These are phyloP conservation scores for Cicer judaicum DNA, from an alignment of 306 rosid genomes.

Conservation along the genomic window DNA sequence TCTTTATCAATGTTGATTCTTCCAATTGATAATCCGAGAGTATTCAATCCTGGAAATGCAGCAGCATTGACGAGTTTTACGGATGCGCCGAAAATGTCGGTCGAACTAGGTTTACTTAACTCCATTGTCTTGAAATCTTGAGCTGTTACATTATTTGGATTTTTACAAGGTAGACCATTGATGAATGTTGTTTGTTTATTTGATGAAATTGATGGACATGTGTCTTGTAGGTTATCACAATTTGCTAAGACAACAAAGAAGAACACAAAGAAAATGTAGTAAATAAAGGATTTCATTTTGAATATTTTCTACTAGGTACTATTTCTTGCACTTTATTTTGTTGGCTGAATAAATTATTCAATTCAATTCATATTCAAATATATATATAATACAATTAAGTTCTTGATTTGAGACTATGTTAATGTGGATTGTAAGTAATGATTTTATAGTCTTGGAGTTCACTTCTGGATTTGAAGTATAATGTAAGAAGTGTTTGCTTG, in stretches of 20 bases:
- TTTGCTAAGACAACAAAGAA: constrained; percentile 53
- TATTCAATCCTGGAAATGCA: constrained; percentile 71
- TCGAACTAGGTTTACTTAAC: constrained; percentile 47
- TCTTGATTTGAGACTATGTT: constrained; percentile 36
- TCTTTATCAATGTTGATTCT: constrained; percentile 59
- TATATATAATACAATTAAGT: not conserved
- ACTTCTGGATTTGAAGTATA: constrained; percentile 67
- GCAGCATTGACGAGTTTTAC: constrained; percentile 60
- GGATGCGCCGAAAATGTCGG: constrained; percentile 53
- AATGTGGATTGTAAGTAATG: constrained; percentile 58
- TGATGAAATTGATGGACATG: constrained; percentile 63
- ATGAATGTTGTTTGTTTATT: constrained; percentile 59
- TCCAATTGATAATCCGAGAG: constrained; percentile 79
- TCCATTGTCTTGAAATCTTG: constrained; percentile 66
- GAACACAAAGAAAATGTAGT: constrained; percentile 38
- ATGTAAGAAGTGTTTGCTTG: constrained; percentile 66
- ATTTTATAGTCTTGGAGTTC: constrained; percentile 62
- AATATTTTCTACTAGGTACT: constrained; percentile 23
- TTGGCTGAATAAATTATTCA: constrained; percentile 36
- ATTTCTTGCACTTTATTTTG: constrained; percentile 20
- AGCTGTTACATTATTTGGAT: constrained; percentile 53
- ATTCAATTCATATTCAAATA: constrained; percentile 25
- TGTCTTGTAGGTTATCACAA: constrained; percentile 63
- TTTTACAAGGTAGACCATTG: constrained; percentile 84
- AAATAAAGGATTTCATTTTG: constrained; percentile 53